A percentile compares a stretch with the other conserved stretches of the same genome.
Evolutionary conservation across 176 grass and related monocot genomes (phyloP).

Genomic region (Alloteropsis semialata): DNA sequence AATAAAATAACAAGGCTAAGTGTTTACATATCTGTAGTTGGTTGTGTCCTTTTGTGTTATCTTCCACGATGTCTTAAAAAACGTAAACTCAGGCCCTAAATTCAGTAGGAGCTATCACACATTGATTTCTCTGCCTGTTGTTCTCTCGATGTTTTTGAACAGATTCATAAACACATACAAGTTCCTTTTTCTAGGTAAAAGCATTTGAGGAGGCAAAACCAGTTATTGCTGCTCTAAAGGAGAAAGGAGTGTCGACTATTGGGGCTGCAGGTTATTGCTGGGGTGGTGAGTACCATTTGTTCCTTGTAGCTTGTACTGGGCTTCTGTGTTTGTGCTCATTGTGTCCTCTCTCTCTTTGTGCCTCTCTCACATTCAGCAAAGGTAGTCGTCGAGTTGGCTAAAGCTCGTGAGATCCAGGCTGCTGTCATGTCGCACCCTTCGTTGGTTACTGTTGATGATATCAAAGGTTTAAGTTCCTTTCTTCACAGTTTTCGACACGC

Average conservation of each 20-base stretch:
- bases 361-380: slow-evolving; percentile 39
- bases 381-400: slow-evolving; percentile 57
- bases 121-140: background rate
- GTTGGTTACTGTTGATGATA: slow-evolving; percentile 59
- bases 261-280: slow-evolving; percentile 87
- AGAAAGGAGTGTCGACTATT: slow-evolving; percentile 44
- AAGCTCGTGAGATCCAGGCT: slow-evolving; percentile 59
- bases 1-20: too few species aligned
- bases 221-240: slow-evolving; percentile 69
- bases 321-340: background rate
- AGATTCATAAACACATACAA: background rate
- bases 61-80: too few species aligned
- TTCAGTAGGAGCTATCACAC: background rate
- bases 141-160: background rate
- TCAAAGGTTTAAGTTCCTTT: slow-evolving; percentile 45
- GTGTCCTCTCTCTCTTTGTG: background rate
- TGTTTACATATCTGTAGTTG: too few species aligned
- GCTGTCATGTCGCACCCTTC: slow-evolving; percentile 66
- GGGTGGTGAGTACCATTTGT: slow-evolving; percentile 53
- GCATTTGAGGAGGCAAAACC: slow-evolving; percentile 73
- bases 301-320: background rate
- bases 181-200: slow-evolving; percentile 12
- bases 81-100: too few species aligned
- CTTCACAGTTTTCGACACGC: background rate
- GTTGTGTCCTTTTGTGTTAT: too few species aligned